Base-by-base conservation (phyloP, 495 filamentous ascomycete genomes). In the Echria macrotheca region DNA sequence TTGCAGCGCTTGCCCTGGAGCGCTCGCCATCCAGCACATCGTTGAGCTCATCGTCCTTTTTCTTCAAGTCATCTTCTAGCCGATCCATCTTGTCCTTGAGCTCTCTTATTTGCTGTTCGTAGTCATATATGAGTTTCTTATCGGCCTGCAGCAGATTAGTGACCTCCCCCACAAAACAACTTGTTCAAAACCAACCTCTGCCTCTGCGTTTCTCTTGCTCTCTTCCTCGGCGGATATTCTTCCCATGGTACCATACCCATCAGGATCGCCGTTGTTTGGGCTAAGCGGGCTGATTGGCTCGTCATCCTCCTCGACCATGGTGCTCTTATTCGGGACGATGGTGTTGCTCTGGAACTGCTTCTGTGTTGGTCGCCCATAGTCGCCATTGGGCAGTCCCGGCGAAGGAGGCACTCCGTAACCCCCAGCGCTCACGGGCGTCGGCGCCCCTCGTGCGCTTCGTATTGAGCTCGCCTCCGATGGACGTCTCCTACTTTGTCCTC, bases 241-340 rank as follows among this genome's bases (percentile, higher is more conserved):
- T 75, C 38, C 84, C 53, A 45, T 74, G 76, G 69, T 14, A 24
- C 28, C 86, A 85, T 25, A 83, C 72, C 67, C 78, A 47, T 86
- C 82, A 41, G 75, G 69, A 47, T 85, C 84, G 15, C 81, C 78
- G 11, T 71, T 67, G 3, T 69, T 53, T 12, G 68, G 55, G 36
- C 58, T 66, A 25, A 43, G 47, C 2, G 63, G 65, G 32, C 61
- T 68, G 26, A 57, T 37, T 5, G 46, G 71, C 56, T 90, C 85
- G 53, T 94, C 91, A 53, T 95, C 93, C 65, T 98, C 93, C 63
- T 98, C 93, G 12, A 97, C 86, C 85, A 98, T 89, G 0, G 89
- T 97, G 56, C 91, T 94, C 68, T 97, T 98, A 57, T 95, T 97
- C 5, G 93, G 94, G 19, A 96, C 83, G 52, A 97, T 94, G 0